phyloP scores from a whole-genome alignment of 306 rosid species.

The Cucurbita argyrosperma region DNA sequence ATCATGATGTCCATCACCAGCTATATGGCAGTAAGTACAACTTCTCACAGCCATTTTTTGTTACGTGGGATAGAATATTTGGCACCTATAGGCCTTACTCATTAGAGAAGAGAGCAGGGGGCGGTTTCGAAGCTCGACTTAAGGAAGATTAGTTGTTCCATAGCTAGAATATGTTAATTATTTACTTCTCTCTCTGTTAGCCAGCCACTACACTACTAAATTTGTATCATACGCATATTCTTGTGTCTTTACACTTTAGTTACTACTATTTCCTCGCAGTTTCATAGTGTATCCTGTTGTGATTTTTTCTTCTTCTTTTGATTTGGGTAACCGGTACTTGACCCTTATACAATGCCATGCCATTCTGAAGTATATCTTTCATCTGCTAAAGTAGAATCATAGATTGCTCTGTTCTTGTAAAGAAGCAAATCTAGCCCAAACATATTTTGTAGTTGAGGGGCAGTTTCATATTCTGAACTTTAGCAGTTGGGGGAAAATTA shows the following conservation, averaged over 20 bases:
- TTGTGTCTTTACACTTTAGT: conserved; percentile 32
- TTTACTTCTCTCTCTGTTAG: not conserved
- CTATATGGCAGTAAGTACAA: conserved; percentile 87
- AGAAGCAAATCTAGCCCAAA: not conserved
- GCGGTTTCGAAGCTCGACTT: conserved; percentile 62
- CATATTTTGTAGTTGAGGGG: not conserved
- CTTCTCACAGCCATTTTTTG: conserved; percentile 91
- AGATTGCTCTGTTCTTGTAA: not conserved
- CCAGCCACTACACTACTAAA: conserved; percentile 30
- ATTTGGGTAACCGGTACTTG: not conserved
- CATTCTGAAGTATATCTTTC: not conserved
- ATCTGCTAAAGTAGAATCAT: not conserved
- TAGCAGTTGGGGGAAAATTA: not conserved
- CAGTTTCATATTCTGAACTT: not conserved
- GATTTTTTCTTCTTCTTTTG: not conserved
- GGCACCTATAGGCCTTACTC: conserved; percentile 92
- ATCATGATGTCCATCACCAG: conserved; percentile 92
- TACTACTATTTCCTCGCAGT: conserved; percentile 14
- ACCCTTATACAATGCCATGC: not conserved
- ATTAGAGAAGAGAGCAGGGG: conserved; percentile 56
- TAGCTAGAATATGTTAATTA: conserved; percentile 14
- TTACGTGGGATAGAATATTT: conserved; percentile 70
- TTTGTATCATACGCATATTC: conserved; percentile 44
- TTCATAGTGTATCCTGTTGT: conserved; percentile 13
- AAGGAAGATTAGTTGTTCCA: conserved; percentile 42